These are phyloP conservation scores for Thinopyrum elongatum DNA, from an alignment of 176 grass and related monocot genomes.

Conservation along the genomic window DNA sequence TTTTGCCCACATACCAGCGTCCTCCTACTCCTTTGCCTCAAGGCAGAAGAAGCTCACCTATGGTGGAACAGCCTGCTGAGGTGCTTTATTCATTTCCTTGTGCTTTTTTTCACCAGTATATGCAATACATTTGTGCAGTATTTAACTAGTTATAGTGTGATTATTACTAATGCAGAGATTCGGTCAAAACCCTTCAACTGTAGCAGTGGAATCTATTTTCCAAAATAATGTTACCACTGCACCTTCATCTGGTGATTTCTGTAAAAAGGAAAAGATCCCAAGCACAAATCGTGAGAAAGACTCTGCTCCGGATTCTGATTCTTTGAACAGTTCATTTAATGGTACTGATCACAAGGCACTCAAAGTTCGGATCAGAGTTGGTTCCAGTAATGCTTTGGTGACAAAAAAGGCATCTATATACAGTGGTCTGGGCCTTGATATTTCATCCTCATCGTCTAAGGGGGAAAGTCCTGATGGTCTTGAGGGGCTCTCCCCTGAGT, in stretches of 20 bases:
- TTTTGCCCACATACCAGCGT: conserved; percentile 65
- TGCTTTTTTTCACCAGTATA: conserved; percentile 9
- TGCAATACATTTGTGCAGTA: background rate
- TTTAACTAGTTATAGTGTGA: conserved; percentile 3
- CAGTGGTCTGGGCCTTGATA: conserved; percentile 60
- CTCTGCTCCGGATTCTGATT: conserved; percentile 25
- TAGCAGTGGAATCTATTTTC: conserved; percentile 39
- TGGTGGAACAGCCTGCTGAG: conserved; percentile 39
- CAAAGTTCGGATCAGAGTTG: conserved; percentile 77
- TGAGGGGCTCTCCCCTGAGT: conserved; percentile 46
- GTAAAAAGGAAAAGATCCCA: conserved; percentile 38
- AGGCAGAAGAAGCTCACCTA: conserved; percentile 46
- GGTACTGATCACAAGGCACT: conserved; percentile 52
- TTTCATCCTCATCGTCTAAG: conserved; percentile 66
- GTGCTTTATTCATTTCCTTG: conserved; percentile 35
- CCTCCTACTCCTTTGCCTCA: conserved; percentile 59
- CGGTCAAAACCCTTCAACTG: conserved; percentile 40
- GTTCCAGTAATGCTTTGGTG: conserved; percentile 37
- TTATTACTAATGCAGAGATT: conserved; percentile 47
- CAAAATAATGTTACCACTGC: conserved; percentile 34
- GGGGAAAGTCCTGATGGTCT: conserved; percentile 61
- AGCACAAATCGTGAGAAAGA: conserved; percentile 31
- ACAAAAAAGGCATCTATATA: conserved; percentile 72
- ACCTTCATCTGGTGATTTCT: conserved; percentile 44
- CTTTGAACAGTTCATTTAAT: conserved; percentile 39